phyloP scores from a whole-genome alignment of 176 grass and related monocot species.

The Rhipidocladum racemiflorum region DNA sequence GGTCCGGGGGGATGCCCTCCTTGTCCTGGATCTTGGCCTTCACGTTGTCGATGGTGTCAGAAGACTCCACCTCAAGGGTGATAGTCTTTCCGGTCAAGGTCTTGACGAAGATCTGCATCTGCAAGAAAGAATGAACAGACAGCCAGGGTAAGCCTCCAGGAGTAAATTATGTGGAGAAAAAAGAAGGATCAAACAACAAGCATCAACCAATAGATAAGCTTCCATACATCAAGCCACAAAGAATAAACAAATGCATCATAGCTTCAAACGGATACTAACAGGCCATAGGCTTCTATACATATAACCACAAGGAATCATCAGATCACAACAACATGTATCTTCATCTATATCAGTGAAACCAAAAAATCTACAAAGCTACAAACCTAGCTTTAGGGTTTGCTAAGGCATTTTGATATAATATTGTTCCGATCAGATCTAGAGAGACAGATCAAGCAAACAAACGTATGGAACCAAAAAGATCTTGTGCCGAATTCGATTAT shows the following conservation, averaged over 20 bases:
- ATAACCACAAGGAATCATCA: background rate
- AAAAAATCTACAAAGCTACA: background rate
- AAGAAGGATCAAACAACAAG: background rate
- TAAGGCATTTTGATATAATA: background rate
- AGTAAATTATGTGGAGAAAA: background rate
- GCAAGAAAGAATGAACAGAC: background rate
- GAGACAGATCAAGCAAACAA: background rate
- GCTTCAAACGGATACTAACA: background rate
- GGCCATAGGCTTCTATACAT: background rate
- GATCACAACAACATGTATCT: background rate
- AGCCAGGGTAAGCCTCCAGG: background rate
- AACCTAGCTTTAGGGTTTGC: background rate
- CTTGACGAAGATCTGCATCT: conserved; percentile 69
- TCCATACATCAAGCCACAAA: background rate
- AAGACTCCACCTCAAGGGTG: conserved; percentile 47
- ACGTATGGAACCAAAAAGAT: background rate
- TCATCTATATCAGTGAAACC: background rate
- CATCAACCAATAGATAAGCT: background rate
- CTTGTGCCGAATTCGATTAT: background rate
- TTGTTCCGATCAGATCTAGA: background rate
- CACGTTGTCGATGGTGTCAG: conserved; percentile 34
- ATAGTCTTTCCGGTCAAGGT: conserved; percentile 59
- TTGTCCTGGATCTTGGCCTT: conserved; percentile 63
- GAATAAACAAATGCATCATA: background rate
- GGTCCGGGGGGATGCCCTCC: conserved; percentile 69